Conservation (phyloP, 2,329 filamentous ascomycete species). For the Trichoderma endophyticum region DNA sequence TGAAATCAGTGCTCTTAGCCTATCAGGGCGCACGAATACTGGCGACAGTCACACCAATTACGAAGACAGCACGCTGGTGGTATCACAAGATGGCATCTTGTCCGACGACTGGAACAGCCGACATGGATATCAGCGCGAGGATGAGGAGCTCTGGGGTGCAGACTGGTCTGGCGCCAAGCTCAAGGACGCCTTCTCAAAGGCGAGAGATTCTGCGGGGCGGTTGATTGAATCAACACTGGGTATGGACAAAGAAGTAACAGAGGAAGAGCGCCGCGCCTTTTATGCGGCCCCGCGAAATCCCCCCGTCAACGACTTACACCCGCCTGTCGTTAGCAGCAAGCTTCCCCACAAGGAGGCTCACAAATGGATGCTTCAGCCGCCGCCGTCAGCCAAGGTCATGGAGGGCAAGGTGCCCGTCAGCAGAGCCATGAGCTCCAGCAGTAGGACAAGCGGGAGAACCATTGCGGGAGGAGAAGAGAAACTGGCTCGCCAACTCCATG, state of each 20-base stretch:
- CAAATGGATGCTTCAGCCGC: slow-evolving; percentile 89
- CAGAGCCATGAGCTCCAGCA: slow-evolving; percentile 57
- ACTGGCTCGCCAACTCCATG: slow-evolving; percentile 43
- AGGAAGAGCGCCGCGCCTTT: slow-evolving; percentile 56
- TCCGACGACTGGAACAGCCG: slow-evolving; percentile 66
- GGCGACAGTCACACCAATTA: slow-evolving; percentile 37
- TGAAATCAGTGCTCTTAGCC: slow-evolving; percentile 48
- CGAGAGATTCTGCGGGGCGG: slow-evolving; percentile 53
- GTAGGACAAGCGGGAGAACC: slow-evolving; percentile 46
- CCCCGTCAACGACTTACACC: slow-evolving; percentile 81
- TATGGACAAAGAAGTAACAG: slow-evolving; percentile 50
- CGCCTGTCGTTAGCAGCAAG: slow-evolving; percentile 75
- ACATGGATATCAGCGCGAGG: slow-evolving; percentile 76
- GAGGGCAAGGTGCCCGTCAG: slow-evolving; percentile 74
- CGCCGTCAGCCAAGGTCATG: slow-evolving; percentile 88
- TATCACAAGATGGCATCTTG: slow-evolving; percentile 38
- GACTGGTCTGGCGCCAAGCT: slow-evolving; percentile 53
- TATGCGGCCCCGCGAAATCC: slow-evolving; percentile 61
- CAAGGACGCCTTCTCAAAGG: slow-evolving; percentile 58
- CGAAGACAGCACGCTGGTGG: slow-evolving; percentile 29
- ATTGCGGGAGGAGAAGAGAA: slow-evolving; percentile 40
- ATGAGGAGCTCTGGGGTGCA: slow-evolving; percentile 80
- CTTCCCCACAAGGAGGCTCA: slow-evolving; percentile 67
- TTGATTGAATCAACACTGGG: slow-evolving; percentile 52
- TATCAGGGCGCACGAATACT: slow-evolving; percentile 38